Evolutionary conservation across 495 filamentous ascomycete species (phyloP).

Genomic region (Neurospora cerealis): DNA sequence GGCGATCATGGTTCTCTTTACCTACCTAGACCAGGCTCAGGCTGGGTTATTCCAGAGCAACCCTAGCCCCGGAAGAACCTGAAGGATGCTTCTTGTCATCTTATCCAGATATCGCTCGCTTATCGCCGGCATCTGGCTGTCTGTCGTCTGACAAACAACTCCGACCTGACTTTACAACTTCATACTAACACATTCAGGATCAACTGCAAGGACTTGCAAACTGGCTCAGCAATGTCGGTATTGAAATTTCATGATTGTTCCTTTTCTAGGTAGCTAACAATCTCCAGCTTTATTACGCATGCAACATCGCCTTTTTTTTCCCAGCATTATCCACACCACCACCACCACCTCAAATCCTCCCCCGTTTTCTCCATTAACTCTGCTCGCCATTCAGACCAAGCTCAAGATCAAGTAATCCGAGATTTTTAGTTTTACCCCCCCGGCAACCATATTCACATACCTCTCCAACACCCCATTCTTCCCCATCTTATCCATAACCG

Average conservation of each 20-base stretch:
- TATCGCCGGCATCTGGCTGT: neutral
- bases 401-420: too few relatives aligned
- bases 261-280: neutral
- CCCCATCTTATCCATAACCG: neutral
- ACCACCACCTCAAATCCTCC: too few relatives aligned
- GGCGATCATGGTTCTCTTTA: neutral
- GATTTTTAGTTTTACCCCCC: neutral
- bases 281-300: neutral
- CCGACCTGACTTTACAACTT: neutral
- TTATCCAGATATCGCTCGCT: neutral
- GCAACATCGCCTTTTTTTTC: too few relatives aligned
- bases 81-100: too few relatives aligned
- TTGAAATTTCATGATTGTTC: too few relatives aligned
- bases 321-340: too few relatives aligned
- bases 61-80: neutral
- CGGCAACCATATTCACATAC: neutral
- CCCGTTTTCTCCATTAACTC: too few relatives aligned
- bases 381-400: too few relatives aligned
- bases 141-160: neutral
- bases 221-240: too few relatives aligned
- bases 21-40: neutral
- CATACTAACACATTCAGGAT: too few relatives aligned
- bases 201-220: too few relatives aligned
- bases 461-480: neutral
- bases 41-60: neutral